A percentile compares a stretch with the other conserved stretches of the same genome.
Conservation (phyloP, 257 asterid genomes). For the Solanum corneliomulleri region DNA sequence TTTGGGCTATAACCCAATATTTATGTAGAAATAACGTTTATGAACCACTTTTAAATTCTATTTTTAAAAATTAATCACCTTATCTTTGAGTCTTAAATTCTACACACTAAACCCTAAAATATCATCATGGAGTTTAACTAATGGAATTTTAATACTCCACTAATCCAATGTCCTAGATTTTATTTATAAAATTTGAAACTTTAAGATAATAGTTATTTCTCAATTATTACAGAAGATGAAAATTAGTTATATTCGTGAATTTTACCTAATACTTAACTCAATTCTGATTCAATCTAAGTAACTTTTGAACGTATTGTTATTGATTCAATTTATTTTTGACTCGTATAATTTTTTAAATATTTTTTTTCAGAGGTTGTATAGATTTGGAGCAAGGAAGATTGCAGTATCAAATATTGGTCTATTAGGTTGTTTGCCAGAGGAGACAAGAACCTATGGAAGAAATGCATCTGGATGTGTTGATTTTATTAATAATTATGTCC, state of each 20-base stretch:
- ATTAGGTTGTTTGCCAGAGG: constrained; percentile 11
- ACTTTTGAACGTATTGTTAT: fast-evolving
- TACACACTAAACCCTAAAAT: fast-evolving
- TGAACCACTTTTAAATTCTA: not conserved
- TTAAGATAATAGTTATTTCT: fast-evolving
- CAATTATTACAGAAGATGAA: not conserved
- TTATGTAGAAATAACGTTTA: not conserved
- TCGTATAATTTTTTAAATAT: not conserved
- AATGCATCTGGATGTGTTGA: constrained; percentile 8
- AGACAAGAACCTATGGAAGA: not conserved
- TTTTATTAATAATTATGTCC: not conserved
- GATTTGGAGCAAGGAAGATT: constrained; percentile 12
- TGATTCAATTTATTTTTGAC: not conserved
- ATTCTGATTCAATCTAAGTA: not conserved
- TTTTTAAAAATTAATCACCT: not conserved
- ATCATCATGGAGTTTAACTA: not conserved
- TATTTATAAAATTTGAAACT: not conserved
- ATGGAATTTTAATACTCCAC: not conserved
- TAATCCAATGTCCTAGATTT: not conserved
- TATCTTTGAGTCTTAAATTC: not conserved
- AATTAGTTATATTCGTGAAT: not conserved
- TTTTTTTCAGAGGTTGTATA: not conserved
- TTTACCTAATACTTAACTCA: not conserved
- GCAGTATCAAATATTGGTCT: constrained; percentile 1
- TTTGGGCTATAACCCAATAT: not conserved